Evolutionary conservation across 495 filamentous ascomycete species (phyloP), one percentile per base, ranked within the genome.

Genomic region (Sordaria brevicollis): DNA sequence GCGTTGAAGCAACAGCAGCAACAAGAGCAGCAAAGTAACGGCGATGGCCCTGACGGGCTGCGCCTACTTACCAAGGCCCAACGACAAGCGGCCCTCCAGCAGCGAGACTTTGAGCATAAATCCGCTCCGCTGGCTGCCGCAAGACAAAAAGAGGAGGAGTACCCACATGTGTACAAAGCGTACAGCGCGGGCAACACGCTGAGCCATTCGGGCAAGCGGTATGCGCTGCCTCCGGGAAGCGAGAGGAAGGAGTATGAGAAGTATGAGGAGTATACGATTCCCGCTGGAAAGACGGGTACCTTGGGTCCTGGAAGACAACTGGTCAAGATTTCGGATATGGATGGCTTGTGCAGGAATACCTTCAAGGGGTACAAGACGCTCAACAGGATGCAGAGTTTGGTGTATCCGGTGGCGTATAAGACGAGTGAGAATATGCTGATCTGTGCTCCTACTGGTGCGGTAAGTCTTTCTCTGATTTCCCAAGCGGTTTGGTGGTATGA

Each of bases 341-440:
- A 99, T 80, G 92, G 91, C 7, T 84, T 99, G 29, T 98, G 94
- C 77, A 85, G 87, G 71, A 86, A 86, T n/a, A 98, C 96, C 1
- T 99, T 99, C 80, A 92, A 90, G 74, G 94, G 93, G 0, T 99
- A 99, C 80, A 94, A 93, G 79, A 79, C 90, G 1, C 83, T 99
- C 66, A 99, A 99, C 75, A 89, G 95, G 29, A 99, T 99, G 95
- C 95, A 99, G 81, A 97, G 93, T 73, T 79, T 99, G 66, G 91
- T 97, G 5, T 97, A 96, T 77, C 93, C 94, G 4, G 93, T 99
- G 4, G 95, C 94, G 3, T 99, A 99, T 80, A 90, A 90, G 76
- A 96, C 92, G 6, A 97, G 86, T 76, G 95, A 98, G 79, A 99
- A 99, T 76, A 97, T 99, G 94, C 86, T 99, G 36, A 95, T 99